These are phyloP conservation scores for Phytomonas francai DNA, from an alignment of 208 protist species.

Conservation along the genomic window DNA sequence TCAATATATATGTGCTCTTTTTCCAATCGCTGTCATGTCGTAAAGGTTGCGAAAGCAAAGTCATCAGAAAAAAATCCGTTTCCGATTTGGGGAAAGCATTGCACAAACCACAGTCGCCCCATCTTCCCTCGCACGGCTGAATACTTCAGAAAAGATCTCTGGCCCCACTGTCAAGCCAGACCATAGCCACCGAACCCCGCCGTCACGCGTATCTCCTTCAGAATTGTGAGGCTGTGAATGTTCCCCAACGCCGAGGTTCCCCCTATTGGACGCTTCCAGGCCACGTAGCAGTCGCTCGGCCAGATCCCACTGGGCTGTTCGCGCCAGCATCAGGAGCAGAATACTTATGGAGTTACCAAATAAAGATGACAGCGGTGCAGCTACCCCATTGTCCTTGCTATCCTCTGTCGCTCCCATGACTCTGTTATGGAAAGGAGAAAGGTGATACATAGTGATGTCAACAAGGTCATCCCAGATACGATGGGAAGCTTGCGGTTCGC, in stretches of 20 bases:
- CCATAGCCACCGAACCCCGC: constrained; percentile 10
- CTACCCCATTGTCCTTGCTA: not conserved
- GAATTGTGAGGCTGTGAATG: not conserved
- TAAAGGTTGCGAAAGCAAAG: not conserved
- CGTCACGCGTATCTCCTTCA: not conserved
- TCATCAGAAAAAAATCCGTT: constrained; percentile 63
- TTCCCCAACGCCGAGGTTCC: not conserved
- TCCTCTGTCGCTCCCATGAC: not conserved
- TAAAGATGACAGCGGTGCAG: not conserved
- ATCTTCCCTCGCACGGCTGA: constrained; percentile 37
- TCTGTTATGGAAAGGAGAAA: not conserved
- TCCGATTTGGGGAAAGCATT: constrained; percentile 36
- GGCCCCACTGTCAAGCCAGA: constrained; percentile 33
- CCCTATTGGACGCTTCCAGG: constrained; percentile 9
- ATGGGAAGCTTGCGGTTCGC: not conserved
- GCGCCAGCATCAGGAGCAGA: constrained; percentile 3
- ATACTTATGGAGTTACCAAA: constrained; percentile 2
- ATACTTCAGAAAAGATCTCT: constrained; percentile 45
- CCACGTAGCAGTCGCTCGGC: constrained; percentile 11
- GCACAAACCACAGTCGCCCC: constrained; percentile 52
- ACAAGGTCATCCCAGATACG: not conserved
- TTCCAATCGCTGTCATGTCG: not conserved
- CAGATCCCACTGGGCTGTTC: constrained; percentile 1
- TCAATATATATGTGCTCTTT: not conserved
- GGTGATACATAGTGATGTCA: not conserved